Percentiles rank a stretch among this genome's conserved stretches.
These are phyloP conservation scores for Hirschfeldia incana DNA, from an alignment of 345 rosid genomes.

Conservation along the genomic window DNA sequence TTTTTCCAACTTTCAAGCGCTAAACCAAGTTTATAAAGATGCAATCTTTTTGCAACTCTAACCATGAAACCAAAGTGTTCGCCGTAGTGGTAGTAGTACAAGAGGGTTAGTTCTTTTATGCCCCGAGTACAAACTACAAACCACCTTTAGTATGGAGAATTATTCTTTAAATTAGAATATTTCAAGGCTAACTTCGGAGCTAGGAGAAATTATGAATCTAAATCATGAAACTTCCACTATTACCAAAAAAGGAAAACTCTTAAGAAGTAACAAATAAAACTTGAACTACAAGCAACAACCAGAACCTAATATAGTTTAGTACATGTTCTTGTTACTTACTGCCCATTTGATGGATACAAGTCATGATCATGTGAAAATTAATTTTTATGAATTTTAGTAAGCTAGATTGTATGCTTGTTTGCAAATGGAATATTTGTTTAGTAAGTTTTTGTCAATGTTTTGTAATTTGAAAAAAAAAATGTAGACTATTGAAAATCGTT, in stretches of 20 bases:
- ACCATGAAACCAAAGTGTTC: not conserved
- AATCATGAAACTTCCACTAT: no score
- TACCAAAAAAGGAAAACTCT: no score
- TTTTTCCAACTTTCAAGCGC: not conserved
- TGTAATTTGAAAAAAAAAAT: no score
- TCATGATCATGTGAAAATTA: no score
- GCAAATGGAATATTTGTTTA: not conserved
- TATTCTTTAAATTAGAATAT: not conserved
- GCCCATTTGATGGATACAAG: not conserved
- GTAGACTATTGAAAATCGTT: no score
- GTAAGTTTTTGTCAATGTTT: not conserved
- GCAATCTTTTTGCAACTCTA: not conserved
- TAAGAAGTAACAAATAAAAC: not conserved
- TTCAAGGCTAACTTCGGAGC: no score
- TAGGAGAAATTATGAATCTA: no score
- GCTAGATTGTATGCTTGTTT: no score
- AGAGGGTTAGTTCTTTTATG: not conserved
- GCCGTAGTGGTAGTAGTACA: not conserved
- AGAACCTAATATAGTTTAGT: not conserved
- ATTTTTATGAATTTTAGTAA: no score
- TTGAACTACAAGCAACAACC: not conserved
- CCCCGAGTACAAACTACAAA: not conserved
- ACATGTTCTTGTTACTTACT: not conserved
- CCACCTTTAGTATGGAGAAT: not conserved
- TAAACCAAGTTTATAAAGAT: not conserved